Conservation (phyloP, 2,329 filamentous ascomycete genomes). For the Escovopsis sp. region DNA sequence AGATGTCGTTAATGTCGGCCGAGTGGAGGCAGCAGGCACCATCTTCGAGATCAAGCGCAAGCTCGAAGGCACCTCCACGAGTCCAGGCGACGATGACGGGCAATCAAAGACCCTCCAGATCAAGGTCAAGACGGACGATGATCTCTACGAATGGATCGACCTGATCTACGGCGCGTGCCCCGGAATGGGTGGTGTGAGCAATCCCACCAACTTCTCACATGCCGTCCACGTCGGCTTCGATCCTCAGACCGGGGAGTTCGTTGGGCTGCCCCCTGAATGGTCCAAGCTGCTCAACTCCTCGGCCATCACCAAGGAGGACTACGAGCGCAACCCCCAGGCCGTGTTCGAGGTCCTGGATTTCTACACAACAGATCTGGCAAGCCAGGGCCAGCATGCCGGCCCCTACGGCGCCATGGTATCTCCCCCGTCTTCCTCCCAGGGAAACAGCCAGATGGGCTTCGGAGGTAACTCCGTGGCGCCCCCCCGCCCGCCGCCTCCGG, state of each 20-base stretch:
- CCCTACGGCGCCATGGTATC: constrained; percentile 53
- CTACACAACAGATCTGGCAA: constrained; percentile 71
- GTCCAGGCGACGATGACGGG: constrained; percentile 64
- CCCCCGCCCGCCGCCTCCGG: constrained; percentile 45
- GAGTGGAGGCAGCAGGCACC: constrained; percentile 80
- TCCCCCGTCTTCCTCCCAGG: constrained; percentile 39
- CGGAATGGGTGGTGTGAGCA: constrained; percentile 94
- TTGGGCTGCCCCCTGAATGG: constrained; percentile 90
- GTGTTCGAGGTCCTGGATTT: constrained; percentile 72
- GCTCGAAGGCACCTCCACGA: constrained; percentile 51
- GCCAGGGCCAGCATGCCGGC: constrained; percentile 55
- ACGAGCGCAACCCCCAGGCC: constrained; percentile 87
- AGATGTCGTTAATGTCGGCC: constrained; percentile 77
- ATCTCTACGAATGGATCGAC: constrained; percentile 98
- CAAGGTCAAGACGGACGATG: constrained; percentile 87
- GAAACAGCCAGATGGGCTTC: constrained; percentile 47
- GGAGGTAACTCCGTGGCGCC: constrained; percentile 45
- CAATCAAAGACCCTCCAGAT: constrained; percentile 75
- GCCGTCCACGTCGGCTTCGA: constrained; percentile 96
- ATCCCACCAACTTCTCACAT: constrained; percentile 95
- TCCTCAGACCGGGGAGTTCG: constrained; percentile 85
- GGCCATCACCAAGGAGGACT: constrained; percentile 95
- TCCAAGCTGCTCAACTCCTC: constrained; percentile 91
- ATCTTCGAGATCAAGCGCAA: constrained; percentile 86
- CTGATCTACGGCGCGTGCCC: constrained; percentile 94